Conservation (phyloP, 2,329 filamentous ascomycete genomes). For the Penicillium sp. region DNA sequence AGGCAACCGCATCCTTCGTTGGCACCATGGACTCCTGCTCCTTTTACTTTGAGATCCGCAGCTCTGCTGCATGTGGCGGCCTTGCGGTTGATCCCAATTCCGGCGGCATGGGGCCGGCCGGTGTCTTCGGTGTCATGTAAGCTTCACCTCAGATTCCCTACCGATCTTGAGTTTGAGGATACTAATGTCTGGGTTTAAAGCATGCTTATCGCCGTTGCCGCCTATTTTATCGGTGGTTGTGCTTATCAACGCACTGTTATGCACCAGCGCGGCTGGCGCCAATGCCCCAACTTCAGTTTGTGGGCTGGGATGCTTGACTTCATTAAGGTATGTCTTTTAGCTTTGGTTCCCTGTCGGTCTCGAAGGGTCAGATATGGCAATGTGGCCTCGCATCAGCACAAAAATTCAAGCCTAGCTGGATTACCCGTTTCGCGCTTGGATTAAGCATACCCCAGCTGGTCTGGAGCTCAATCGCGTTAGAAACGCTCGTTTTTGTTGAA, state of each 20-base stretch:
- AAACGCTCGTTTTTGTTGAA: not conserved
- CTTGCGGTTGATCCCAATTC: constrained; percentile 56
- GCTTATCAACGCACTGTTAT: constrained; percentile 95
- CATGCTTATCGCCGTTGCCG: constrained; percentile 70
- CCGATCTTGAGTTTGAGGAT: not conserved
- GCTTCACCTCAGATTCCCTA: constrained; percentile 35
- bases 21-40: constrained; percentile 87
- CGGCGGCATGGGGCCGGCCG: constrained; percentile 66
- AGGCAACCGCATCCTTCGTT: constrained; percentile 77
- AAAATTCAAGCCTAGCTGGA: constrained; percentile 16
- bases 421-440: constrained; percentile 37
- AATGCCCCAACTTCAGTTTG: constrained; percentile 89
- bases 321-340: constrained; percentile 65
- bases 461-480: constrained; percentile 16
- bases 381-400: constrained; percentile 18
- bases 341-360: constrained; percentile 40
- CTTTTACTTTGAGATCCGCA: constrained; percentile 93
- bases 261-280: constrained; percentile 91
- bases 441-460: constrained; percentile 32
- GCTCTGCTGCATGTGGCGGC: constrained; percentile 78
- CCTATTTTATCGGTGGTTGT: constrained; percentile 88
- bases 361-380: constrained; percentile 27
- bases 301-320: constrained; percentile 89
- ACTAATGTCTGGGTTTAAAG: constrained; percentile 30
- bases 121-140: constrained; percentile 84